Percentiles rank a stretch among this genome's conserved stretches.
Evolutionary conservation across 441 rosid genomes (phyloP).

Genomic region (Lepidium campestre): DNA sequence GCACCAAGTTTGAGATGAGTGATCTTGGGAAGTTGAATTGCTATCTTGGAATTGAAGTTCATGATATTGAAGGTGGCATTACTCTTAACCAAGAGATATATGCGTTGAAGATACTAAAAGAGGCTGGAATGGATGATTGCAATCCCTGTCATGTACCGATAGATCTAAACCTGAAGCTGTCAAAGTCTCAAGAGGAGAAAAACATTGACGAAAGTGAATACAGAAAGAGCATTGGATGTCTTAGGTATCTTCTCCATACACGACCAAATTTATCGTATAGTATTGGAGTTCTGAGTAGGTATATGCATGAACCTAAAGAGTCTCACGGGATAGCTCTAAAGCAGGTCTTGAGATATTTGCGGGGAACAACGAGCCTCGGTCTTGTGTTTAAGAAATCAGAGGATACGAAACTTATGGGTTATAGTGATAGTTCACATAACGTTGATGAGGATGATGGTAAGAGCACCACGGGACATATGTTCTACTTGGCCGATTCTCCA

Average conservation of each 20-base stretch:
- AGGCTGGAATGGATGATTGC: not conserved
- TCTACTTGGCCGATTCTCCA: not conserved
- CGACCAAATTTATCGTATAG: not conserved
- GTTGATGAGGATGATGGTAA: not conserved
- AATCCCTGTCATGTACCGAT: not conserved
- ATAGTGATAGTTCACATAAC: not conserved
- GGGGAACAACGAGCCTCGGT: not conserved
- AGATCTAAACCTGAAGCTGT: not conserved
- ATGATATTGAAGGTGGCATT: not conserved
- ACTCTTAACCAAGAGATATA: not conserved
- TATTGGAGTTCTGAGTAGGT: not conserved
- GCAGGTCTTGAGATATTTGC: not conserved
- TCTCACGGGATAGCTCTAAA: not conserved
- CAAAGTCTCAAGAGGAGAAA: not conserved
- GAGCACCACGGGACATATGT: not conserved
- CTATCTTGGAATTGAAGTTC: too few species aligned
- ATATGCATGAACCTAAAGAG: not conserved
- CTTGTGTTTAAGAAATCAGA: not conserved
- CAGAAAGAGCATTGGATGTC: not conserved
- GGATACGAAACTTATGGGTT: accelerated
- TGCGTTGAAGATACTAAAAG: not conserved
- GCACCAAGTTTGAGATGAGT: too few species aligned
- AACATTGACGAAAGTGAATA: not conserved
- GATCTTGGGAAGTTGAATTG: too few species aligned
- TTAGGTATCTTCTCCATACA: not conserved